These are phyloP conservation scores for Mallotus japonicus DNA, from an alignment of 441 rosid genomes.

Conservation along the genomic window DNA sequence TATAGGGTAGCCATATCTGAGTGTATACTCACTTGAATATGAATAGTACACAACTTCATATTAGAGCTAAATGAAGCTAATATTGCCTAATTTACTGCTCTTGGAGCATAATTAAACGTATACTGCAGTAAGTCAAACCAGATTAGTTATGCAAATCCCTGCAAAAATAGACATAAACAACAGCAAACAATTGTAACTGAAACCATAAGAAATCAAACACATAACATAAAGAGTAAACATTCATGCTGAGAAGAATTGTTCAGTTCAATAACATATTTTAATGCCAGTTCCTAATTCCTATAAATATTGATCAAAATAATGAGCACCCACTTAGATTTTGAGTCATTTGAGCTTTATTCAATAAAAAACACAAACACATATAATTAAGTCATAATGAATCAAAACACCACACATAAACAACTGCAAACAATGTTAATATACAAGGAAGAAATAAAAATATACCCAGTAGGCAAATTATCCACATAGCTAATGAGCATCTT, in stretches of 20 bases:
- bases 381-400: background rate
- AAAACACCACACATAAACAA: background rate
- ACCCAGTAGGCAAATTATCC: slow-evolving; percentile 97
- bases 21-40: background rate
- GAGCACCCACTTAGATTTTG: background rate
- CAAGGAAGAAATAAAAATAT: background rate
- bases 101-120: background rate
- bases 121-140: background rate
- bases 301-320: background rate
- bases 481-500: slow-evolving; percentile 97
- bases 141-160: background rate
- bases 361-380: background rate
- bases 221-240: background rate
- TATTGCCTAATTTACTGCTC: background rate
- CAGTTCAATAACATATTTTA: background rate
- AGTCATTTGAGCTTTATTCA: no score
- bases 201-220: background rate
- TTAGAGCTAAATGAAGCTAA: no score
- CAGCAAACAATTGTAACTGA: background rate
- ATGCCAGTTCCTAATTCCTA: background rate
- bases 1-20: background rate
- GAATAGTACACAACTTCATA: background rate
- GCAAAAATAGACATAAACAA: background rate
- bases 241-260: background rate
- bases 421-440: background rate